Percentiles rank a stretch among this genome's conserved stretches.
phyloP scores from a whole-genome alignment of 495 filamentous ascomycete species.

The Annulohypoxylon moriforme region DNA sequence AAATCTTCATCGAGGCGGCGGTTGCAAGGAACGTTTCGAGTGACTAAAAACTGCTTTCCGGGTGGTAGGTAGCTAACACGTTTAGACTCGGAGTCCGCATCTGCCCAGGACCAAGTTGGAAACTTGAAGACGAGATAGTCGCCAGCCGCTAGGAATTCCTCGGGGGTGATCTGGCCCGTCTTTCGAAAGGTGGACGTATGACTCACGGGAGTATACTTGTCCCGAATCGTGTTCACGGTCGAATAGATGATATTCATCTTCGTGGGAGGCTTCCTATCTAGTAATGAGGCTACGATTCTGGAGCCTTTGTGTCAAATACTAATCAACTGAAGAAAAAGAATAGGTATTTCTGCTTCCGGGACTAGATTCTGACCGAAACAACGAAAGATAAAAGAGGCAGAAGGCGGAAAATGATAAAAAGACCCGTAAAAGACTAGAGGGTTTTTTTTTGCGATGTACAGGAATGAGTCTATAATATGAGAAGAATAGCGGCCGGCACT shows the following conservation, averaged over 20 bases:
- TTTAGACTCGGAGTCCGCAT: slow-evolving; percentile 79
- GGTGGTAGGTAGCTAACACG: slow-evolving; percentile 84
- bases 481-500: slow-evolving; percentile 20
- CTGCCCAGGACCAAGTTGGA: slow-evolving; percentile 97
- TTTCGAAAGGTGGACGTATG: slow-evolving; percentile 92
- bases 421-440: not conserved
- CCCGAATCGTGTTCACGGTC: slow-evolving; percentile 84
- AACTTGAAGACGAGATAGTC: slow-evolving; percentile 99
- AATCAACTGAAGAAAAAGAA: not conserved
- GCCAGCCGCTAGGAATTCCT: slow-evolving; percentile 95
- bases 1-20: slow-evolving; percentile 93
- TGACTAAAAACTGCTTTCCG: slow-evolving; percentile 95
- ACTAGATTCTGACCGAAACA: not conserved
- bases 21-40: slow-evolving; percentile 92
- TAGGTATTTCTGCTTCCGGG: slow-evolving; percentile 2
- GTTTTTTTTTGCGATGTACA: slow-evolving; percentile 9
- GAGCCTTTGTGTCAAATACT: not conserved
- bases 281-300: not conserved
- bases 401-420: not conserved
- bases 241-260: slow-evolving; percentile 76
- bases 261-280: not conserved
- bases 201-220: slow-evolving; percentile 86
- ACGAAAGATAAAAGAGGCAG: not conserved
- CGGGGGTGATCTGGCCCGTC: slow-evolving; percentile 95
- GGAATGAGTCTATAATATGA: slow-evolving; percentile 3